Evolutionary conservation across 345 rosid genomes (phyloP), one percentile per base, ranked within the genome.

Genomic region (Populus davidiana): DNA sequence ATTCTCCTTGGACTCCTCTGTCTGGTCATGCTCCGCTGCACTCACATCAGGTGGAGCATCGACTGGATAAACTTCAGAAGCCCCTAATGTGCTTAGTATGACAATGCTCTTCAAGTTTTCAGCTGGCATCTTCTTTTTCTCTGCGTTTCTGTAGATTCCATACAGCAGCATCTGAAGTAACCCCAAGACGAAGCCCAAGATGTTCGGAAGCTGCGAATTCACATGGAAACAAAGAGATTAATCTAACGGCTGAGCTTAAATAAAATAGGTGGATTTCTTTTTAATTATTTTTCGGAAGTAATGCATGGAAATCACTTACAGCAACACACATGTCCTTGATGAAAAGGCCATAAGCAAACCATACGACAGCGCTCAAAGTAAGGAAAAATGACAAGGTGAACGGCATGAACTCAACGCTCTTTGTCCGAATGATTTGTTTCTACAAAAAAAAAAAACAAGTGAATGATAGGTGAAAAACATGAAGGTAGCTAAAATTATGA

Each of bases 391-490:
- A 93, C 25, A 96, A 77, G 75, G 81, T 81, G 75, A 96, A 89
- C 2, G 99, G 99, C 99, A 96, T 96, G 86, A 88, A 96, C 75
- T 92, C 97, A 11, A 96, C 99, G 54, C 99, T 96, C 63, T 78
- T 89, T 23, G 98, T 96, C 38, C 87, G 75, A 39, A 96, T 82
- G 5, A 96, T 98, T 54, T 59, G 50, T 29, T 2, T 43, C 8
- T 44, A 27, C 20, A 17, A 49, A 59, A 54, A 25, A 25, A 25
- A 25, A 25, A 70, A 1, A 13, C 35, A 61, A 21, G 52, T 17
- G 73, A 31, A 18, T 14, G 10, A 4, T n/a, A 20, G 72, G 25
- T n/a, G 13, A 43, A n/a, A 41, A 69, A 18, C 29, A n/a, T 43
- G 16, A 69, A 69, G 9, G 21, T 44, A 21, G 52, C 13, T 8